A percentile compares a stretch with the other conserved stretches of the same genome.
phyloP scores from a whole-genome alignment of 768 basidiomycete genomes.

The Tricholomella constricta region DNA sequence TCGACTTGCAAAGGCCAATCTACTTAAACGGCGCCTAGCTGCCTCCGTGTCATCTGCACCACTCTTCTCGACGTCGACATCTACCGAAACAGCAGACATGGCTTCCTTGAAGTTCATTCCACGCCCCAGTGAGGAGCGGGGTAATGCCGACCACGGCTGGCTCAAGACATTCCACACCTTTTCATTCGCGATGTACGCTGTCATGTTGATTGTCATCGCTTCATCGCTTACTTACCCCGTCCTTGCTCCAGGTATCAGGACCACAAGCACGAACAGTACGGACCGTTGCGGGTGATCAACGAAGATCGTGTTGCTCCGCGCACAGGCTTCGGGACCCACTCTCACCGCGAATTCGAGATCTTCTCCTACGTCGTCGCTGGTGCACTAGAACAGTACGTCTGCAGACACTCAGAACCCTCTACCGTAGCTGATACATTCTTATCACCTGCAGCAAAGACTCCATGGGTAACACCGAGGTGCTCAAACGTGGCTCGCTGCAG shows the following conservation, averaged over 20 bases:
- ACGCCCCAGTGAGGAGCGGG: slow-evolving; percentile 64
- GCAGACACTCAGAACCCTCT: background rate
- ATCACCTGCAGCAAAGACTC: slow-evolving; percentile 71
- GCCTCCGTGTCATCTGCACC: slow-evolving; percentile 10
- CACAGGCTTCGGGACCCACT: slow-evolving; percentile 86
- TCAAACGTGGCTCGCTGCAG: slow-evolving; percentile 88
- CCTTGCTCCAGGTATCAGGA: slow-evolving; percentile 57
- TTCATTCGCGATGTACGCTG: slow-evolving; percentile 64
- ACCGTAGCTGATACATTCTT: background rate
- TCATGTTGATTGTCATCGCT: background rate
- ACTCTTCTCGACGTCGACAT: slow-evolving; percentile 10
- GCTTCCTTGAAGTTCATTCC: slow-evolving; percentile 44
- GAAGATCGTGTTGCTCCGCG: slow-evolving; percentile 81
- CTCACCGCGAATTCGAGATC: slow-evolving; percentile 86
- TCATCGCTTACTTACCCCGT: background rate
- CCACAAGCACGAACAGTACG: slow-evolving; percentile 56
- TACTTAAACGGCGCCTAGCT: slow-evolving; percentile 27
- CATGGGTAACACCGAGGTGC: slow-evolving; percentile 88
- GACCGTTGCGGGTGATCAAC: slow-evolving; percentile 86
- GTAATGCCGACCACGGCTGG: slow-evolving; percentile 82
- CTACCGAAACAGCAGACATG: slow-evolving; percentile 17
- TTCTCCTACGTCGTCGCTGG: slow-evolving; percentile 86
- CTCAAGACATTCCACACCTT: slow-evolving; percentile 88
- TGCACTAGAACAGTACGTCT: slow-evolving; percentile 75
- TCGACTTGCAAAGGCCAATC: slow-evolving; percentile 36